Base-by-base conservation (phyloP, 2,329 filamentous ascomycete genomes). In the Clonostachys sp. region DNA sequence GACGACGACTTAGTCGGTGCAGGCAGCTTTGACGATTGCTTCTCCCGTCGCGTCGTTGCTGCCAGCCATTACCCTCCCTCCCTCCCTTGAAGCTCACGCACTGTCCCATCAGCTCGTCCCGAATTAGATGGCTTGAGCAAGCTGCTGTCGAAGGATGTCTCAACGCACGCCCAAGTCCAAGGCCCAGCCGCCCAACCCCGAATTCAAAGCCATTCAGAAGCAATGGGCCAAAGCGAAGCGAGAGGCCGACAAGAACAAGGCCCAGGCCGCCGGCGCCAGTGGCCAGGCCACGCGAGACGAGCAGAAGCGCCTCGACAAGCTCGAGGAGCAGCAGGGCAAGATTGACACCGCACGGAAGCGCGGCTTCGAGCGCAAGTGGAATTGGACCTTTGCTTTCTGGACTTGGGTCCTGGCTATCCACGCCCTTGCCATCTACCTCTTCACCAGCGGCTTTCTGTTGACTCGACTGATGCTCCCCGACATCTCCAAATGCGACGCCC, bases 391-490 rank as follows among this genome's bases (percentile, higher is more conserved):
- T 34, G 80, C 74, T 36, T 89, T 91, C 63, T 89, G 89, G 73
- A 62, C 74, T 38, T 84, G 84, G 74, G 70, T 91, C 61, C 68
- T 89, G 63, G 81, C 70, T 54, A 78, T 96, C 39, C 94, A 99
- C 63, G 74, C 80, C 42, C 73, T 87, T 35, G 92, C 91, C 50
- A 86, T 97, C 58, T 89, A 87, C 62, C 87, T 96, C 62, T 99
- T 99, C 70, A 95, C 90, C 24, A 91, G 87, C 63, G 94, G 94
- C 36, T 99, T 99, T 67, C 81, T 99, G 52, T 80, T 99, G 54
- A 96, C 92, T 48, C 83, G 94, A 49, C 72, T 90, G 51, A 86
- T 92, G 45, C 76, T 94, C 49, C 84, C 90, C 52, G 81, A 90
- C 58, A 87, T 85, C 62, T 91, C 89, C 12, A 75, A 74, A 49